Evolutionary conservation across 2,329 filamentous ascomycete genomes (phyloP).

Genomic region (Grosmannia penicillata): DNA sequence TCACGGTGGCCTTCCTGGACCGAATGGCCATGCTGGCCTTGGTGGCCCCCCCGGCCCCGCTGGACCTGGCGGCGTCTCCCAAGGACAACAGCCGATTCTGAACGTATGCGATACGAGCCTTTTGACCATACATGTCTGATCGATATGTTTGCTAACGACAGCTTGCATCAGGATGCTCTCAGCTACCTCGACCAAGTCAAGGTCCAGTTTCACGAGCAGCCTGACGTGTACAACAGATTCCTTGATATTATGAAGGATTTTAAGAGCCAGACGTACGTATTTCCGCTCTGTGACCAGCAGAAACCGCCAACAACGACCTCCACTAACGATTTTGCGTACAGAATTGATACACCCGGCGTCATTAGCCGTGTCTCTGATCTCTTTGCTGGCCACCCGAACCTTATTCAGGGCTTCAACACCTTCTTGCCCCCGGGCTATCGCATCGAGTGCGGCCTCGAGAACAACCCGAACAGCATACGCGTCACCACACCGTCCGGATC

Average conservation of each 20-base stretch:
- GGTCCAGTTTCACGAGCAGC: conserved; percentile 91
- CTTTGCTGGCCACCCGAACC: conserved; percentile 86
- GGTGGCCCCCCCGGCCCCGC: conserved; percentile 13
- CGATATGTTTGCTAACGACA: neutral
- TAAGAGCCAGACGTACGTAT: conserved; percentile 79
- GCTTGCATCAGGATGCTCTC: conserved; percentile 47
- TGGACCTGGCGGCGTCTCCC: conserved; percentile 44
- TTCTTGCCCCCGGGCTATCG: conserved; percentile 91
- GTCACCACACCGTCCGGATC: conserved; percentile 98
- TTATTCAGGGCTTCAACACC: conserved; percentile 97
- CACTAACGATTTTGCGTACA: conserved; percentile 15
- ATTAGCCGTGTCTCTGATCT: conserved; percentile 93
- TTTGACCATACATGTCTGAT: neutral
- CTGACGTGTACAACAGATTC: conserved; percentile 93
- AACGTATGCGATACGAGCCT: conserved; percentile 35
- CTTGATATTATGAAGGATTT: conserved; percentile 99
- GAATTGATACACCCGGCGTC: conserved; percentile 92
- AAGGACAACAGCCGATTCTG: conserved; percentile 74
- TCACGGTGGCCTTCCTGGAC: conserved; percentile 19
- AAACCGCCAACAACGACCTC: neutral
- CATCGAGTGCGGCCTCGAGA: conserved; percentile 87
- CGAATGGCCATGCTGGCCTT: neutral
- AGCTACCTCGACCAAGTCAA: conserved; percentile 98
- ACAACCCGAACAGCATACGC: conserved; percentile 88
- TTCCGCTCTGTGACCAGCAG: no score